A percentile compares a stretch with the other conserved stretches of the same genome.
phyloP scores from a whole-genome alignment of 176 grass and related monocot species.

The Olyra latifolia region DNA sequence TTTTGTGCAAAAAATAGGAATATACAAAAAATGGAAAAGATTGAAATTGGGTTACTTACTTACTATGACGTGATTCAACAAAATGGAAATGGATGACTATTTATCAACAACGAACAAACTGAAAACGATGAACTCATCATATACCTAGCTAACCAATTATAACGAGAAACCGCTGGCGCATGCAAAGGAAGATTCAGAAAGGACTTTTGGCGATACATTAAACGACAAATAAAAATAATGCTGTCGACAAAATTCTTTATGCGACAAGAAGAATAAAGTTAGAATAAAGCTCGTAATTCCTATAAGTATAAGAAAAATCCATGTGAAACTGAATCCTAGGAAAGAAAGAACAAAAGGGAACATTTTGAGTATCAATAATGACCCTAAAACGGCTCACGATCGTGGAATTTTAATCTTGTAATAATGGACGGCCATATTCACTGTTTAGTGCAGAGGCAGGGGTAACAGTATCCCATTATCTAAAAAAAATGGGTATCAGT shows the following conservation, averaged over 20 bases:
- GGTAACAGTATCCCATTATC: too few relatives aligned
- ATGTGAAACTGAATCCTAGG: background rate
- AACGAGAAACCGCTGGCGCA: background rate
- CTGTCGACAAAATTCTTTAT: background rate
- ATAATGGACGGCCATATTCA: too few relatives aligned
- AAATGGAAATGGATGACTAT: background rate
- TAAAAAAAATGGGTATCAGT: background rate
- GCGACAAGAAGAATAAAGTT: background rate
- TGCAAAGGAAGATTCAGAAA: constrained; percentile 17
- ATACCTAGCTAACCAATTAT: background rate
- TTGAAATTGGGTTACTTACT: background rate
- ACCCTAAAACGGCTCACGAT: too few relatives aligned
- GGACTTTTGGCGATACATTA: background rate
- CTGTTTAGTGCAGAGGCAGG: too few relatives aligned
- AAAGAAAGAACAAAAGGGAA: background rate
- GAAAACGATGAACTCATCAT: constrained; percentile 27
- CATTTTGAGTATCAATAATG: background rate
- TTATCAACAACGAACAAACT: constrained; percentile 10
- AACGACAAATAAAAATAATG: constrained; percentile 12
- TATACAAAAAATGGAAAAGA: background rate
- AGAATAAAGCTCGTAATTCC: background rate
- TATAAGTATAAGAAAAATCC: background rate
- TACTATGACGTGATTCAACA: too few relatives aligned
- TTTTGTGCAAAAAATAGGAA: background rate
- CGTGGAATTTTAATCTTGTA: too few relatives aligned